phyloP scores from a whole-genome alignment of 73 alveolate species.

The Halteria grandinella region DNA sequence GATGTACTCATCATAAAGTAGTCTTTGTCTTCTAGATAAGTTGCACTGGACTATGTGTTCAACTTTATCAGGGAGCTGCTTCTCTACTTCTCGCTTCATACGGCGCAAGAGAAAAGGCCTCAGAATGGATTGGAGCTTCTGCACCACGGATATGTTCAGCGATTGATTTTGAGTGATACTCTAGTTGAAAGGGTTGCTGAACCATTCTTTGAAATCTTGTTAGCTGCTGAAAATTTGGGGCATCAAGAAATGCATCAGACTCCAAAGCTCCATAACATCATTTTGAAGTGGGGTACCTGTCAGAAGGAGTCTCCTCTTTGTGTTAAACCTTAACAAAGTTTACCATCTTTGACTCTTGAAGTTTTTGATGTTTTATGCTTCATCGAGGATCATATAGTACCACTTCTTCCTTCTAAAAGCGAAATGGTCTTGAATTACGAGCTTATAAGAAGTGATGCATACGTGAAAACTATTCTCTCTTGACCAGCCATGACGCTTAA shows the following conservation, averaged over 20 bases:
- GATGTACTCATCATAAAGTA: slow-evolving; percentile 90
- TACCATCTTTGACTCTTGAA: slow-evolving; percentile 95
- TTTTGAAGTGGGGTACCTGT: slow-evolving; percentile 99
- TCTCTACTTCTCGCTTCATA: slow-evolving; percentile 97
- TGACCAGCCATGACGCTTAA: slow-evolving; percentile 85
- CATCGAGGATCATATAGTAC: slow-evolving; percentile 98
- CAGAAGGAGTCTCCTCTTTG: slow-evolving; percentile 94
- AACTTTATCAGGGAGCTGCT: slow-evolving; percentile 94
- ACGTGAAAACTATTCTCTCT: slow-evolving; percentile 96
- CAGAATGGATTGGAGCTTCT: slow-evolving; percentile 94
- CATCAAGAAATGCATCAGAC: slow-evolving; percentile 97
- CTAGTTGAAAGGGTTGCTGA: slow-evolving; percentile 96
- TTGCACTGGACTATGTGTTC: slow-evolving; percentile 91
- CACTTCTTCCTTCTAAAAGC: slow-evolving; percentile 91
- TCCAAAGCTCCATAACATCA: slow-evolving; percentile 99
- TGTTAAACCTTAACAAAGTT: slow-evolving; percentile 85
- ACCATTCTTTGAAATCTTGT: slow-evolving; percentile 98
- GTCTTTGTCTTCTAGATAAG: slow-evolving; percentile 94
- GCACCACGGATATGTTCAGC: slow-evolving; percentile 88
- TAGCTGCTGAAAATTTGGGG: slow-evolving; percentile 96
- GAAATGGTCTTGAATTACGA: slow-evolving; percentile 90
- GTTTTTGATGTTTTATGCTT: slow-evolving; percentile 97
- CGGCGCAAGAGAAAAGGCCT: slow-evolving; percentile 98
- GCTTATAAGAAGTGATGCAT: slow-evolving; percentile 91
- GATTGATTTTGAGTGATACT: slow-evolving; percentile 91